Evolutionary conservation across 1,284 basidiomycete species (phyloP).

Genomic region (Paramarasmius palmivorus): DNA sequence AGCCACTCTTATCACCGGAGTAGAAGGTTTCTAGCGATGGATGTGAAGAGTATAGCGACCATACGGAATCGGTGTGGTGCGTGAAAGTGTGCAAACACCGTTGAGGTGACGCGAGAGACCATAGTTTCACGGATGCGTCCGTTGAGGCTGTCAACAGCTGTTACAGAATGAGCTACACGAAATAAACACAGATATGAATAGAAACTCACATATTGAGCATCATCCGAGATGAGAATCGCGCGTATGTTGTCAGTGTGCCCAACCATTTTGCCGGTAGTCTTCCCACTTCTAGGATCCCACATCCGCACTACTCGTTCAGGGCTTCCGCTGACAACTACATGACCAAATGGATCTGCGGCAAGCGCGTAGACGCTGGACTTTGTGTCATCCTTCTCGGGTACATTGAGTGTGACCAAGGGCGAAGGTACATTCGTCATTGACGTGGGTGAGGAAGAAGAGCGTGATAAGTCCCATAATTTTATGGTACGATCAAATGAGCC

Average conservation of each 20-base stretch:
- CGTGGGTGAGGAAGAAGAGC: conserved; percentile 26
- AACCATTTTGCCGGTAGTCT: conserved; percentile 69
- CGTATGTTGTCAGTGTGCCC: conserved; percentile 98
- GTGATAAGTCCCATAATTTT: conserved; percentile 90
- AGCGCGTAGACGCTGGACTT: conserved; percentile 84
- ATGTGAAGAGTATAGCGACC: conserved; percentile 89
- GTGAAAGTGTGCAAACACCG: conserved; percentile 95
- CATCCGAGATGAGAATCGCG: conserved; percentile 85
- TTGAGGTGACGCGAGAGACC: conserved; percentile 83
- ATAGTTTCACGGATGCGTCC: conserved; percentile 88
- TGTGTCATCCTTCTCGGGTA: conserved; percentile 59
- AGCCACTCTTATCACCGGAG: conserved; percentile 90
- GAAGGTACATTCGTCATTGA: conserved; percentile 25
- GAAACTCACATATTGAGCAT: conserved; percentile 75
- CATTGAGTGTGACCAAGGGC: conserved; percentile 59
- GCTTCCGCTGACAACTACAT: conserved; percentile 84
- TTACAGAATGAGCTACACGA: conserved; percentile 3
- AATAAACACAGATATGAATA: too few relatives aligned
- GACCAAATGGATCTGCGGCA: conserved; percentile 78
- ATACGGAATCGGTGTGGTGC: conserved; percentile 94
- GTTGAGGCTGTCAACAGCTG: conserved; percentile 85
- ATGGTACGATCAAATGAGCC: conserved; percentile 94
- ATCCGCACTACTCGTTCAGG: conserved; percentile 89
- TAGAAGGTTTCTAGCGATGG: conserved; percentile 92
- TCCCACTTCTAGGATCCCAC: conserved; percentile 90